These are phyloP conservation scores for Mrakia frigida DNA, from an alignment of 768 basidiomycete genomes.

Conservation along the genomic window DNA sequence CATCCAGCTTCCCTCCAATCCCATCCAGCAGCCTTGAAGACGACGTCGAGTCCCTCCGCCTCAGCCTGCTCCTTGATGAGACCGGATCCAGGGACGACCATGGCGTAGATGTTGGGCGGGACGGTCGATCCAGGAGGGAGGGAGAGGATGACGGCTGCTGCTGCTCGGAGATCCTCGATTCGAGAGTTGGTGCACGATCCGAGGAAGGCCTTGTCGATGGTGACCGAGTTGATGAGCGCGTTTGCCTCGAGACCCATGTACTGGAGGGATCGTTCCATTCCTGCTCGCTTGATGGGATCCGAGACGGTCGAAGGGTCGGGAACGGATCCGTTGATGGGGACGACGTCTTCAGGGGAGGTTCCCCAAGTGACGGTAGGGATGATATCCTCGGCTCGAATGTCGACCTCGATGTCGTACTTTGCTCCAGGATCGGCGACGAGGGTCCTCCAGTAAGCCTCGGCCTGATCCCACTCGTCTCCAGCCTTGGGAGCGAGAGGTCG, in stretches of 20 bases:
- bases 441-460: constrained; percentile 78
- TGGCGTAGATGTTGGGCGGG: constrained; percentile 67
- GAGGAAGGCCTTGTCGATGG: constrained; percentile 84
- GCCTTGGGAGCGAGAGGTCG: constrained; percentile 75
- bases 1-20: constrained; percentile 95
- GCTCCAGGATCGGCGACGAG: constrained; percentile 75
- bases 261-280: constrained; percentile 66
- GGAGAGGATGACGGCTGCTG: constrained; percentile 68
- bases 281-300: constrained; percentile 61
- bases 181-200: constrained; percentile 93
- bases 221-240: constrained; percentile 70
- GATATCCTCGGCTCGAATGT: constrained; percentile 75
- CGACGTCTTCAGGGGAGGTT: constrained; percentile 83
- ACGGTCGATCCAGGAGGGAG: constrained; percentile 55
- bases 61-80: constrained; percentile 86
- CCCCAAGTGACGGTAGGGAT: constrained; percentile 90
- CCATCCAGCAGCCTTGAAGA: constrained; percentile 86
- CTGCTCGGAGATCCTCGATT: constrained; percentile 85
- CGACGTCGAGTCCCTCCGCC: constrained; percentile 74
- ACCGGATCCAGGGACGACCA: constrained; percentile 90
- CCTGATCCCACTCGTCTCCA: constrained; percentile 74
- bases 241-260: constrained; percentile 84
- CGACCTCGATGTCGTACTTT: constrained; percentile 74
- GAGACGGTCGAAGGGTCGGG: constrained; percentile 66
- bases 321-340: constrained; percentile 71